Base-by-base conservation (phyloP, 2,329 filamentous ascomycete species). In the Aureobasidium zeae region DNA sequence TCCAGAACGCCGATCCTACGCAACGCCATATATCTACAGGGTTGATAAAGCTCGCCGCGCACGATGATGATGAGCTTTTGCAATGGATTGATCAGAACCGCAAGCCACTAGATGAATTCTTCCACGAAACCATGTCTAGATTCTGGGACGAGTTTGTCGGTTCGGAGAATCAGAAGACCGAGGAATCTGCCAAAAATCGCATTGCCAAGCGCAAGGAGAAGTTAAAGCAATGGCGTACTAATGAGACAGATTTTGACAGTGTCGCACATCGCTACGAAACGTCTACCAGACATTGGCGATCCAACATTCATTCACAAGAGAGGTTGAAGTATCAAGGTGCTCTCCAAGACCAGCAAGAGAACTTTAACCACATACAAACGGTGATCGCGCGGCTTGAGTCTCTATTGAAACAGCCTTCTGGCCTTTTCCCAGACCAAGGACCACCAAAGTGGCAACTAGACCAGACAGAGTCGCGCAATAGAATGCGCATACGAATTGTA, bases 311-410 rank as follows among this genome's bases (percentile, higher is more conserved):
- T 61, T 80, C 83, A 36, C 86, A 89, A 0, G 91, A 98, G 59
- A 82, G 91, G 52, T 76, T 89, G 57, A 96, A 94, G 59, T 82
- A 94, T 51, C 89, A 96, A 59, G 75, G 91, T 49, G 74, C 85
- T 12, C 66, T 87, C 43, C 91, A 98, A 62, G 93, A 98, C 55
- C 86, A 94, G 55, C 87, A 95, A 54, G 91, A 98, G 57, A 89
- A 88, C 55, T 74, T 85, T 46, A 72, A 74, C 1, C 95, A 86
- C 57, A 74, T 93, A 48, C 76, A 77, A 30, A 78, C 83, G 0
- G 74, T 81, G 0, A 87, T 91, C 58, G 74, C 76, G 4, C 86
- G 81, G 56, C 81, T 96, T 65, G 80, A 89, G 46, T 73, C 81
- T 44, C 81, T 89, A 47, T 67, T 95, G 45, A 76, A 75, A 50